A percentile compares a stretch with the other conserved stretches of the same genome.
Evolutionary conservation across 176 grass and related monocot genomes (phyloP).

Genomic region (Oryza officinalis): DNA sequence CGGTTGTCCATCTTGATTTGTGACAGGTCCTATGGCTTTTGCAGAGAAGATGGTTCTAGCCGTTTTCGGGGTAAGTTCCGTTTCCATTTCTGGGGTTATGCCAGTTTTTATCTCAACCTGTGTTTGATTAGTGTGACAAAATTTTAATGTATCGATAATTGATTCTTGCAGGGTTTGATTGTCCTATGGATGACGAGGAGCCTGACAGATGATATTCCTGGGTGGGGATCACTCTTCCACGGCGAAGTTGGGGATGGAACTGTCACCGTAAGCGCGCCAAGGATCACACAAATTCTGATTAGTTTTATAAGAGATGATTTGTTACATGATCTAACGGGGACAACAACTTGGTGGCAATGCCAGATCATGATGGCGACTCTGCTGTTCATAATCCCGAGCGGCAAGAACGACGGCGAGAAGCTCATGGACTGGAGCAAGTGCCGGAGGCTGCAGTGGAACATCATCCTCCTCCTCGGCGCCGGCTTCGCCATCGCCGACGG

Average conservation of each 20-base stretch:
- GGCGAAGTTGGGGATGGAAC: conserved; percentile 75
- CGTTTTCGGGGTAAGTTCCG: conserved; percentile 70
- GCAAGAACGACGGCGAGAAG: conserved; percentile 67
- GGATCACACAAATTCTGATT: not conserved
- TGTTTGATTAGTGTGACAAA: not conserved
- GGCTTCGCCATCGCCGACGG: conserved; percentile 87
- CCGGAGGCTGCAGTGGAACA: conserved; percentile 82
- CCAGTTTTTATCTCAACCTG: too few relatives aligned
- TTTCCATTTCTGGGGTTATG: not conserved
- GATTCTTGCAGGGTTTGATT: conserved; percentile 61
- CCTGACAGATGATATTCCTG: conserved; percentile 74
- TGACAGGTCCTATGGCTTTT: conserved; percentile 83
- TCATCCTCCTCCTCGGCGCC: conserved; percentile 81
- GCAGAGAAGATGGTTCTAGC: conserved; percentile 93
- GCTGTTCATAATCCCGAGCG: conserved; percentile 84
- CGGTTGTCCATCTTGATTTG: not conserved
- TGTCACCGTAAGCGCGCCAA: conserved; percentile 68
- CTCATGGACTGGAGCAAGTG: conserved; percentile 98
- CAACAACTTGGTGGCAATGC: not conserved
- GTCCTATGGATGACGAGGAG: conserved; percentile 88
- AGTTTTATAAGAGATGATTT: not conserved
- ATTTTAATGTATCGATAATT: conserved; percentile 36
- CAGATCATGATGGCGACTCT: conserved; percentile 91
- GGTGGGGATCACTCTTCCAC: conserved; percentile 87
- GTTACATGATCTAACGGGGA: not conserved